Conservation (phyloP, 163 green algal genomes). For the Chlamydomonas reinhardtii region DNA sequence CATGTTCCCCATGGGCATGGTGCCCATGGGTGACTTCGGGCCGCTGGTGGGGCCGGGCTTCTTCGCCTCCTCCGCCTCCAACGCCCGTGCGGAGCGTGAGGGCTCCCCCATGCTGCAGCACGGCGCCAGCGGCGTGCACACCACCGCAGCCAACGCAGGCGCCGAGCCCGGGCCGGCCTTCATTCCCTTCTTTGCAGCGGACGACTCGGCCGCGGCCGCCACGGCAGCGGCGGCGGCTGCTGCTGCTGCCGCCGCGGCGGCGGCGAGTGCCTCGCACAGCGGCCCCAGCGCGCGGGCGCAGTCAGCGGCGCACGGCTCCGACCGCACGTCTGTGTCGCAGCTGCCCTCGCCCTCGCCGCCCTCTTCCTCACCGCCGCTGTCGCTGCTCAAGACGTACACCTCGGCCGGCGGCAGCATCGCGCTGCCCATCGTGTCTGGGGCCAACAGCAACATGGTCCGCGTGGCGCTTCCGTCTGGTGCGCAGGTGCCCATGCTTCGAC, state of each 20-base stretch:
- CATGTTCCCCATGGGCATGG: background rate
- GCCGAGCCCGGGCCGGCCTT: conserved; percentile 21
- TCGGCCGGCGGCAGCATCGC: background rate
- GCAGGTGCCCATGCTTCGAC: conserved; percentile 3
- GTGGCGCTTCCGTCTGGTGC: conserved; percentile 32
- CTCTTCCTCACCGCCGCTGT: background rate
- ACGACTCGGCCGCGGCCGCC: background rate
- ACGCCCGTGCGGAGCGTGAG: background rate
- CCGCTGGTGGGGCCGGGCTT: background rate
- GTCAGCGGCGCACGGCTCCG: background rate
- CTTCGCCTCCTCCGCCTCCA: background rate
- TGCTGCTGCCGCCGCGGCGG: background rate
- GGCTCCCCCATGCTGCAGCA: too few species aligned
- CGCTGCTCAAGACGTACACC: background rate
- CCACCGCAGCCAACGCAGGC: background rate
- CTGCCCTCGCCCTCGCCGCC: background rate
- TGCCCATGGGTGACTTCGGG: background rate
- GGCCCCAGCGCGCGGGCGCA: too few species aligned
- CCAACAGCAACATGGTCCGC: background rate
- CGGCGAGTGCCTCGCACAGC: background rate
- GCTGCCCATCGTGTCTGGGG: background rate
- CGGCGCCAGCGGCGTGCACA: too few species aligned
- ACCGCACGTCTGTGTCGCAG: background rate
- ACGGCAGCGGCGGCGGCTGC: background rate
- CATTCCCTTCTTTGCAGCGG: conserved; percentile 21